These are phyloP conservation scores for Paramecium sexaurelia DNA, from an alignment of 73 alveolate species.

Conservation along the genomic window DNA sequence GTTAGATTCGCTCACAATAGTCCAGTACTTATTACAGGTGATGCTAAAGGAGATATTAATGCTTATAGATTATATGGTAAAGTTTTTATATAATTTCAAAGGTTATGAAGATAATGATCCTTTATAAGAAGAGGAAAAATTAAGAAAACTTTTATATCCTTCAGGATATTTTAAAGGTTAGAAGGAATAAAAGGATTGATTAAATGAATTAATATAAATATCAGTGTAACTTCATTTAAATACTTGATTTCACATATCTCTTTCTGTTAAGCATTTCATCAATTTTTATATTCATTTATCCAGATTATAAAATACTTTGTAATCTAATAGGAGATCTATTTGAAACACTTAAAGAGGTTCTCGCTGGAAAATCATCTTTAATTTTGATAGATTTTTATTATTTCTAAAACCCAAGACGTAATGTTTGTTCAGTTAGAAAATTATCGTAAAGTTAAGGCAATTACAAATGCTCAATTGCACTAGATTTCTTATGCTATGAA, in stretches of 20 bases:
- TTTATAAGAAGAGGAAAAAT: constrained; percentile 42
- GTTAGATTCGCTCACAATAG: constrained; percentile 89
- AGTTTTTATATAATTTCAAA: background rate
- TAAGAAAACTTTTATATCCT: constrained; percentile 56
- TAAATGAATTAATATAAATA: background rate
- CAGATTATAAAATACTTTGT: background rate
- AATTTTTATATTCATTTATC: background rate
- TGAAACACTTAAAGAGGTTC: background rate
- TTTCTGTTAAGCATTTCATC: background rate
- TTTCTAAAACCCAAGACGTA: background rate
- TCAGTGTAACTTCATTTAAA: background rate
- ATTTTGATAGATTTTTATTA: background rate
- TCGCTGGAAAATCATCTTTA: background rate
- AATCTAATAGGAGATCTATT: background rate
- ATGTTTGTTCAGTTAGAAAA: background rate
- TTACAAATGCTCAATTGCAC: background rate
- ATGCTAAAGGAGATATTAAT: constrained; percentile 88
- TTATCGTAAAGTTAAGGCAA: background rate
- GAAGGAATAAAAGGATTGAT: constrained; percentile 45
- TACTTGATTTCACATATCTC: background rate
- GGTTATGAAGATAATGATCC: constrained; percentile 71
- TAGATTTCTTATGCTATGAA: background rate
- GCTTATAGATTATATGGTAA: constrained; percentile 86
- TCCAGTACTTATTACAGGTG: constrained; percentile 96
- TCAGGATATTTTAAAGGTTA: constrained; percentile 63